phyloP scores from a whole-genome alignment of 2,329 filamentous ascomycete genomes.

The Microcera coccophila region DNA sequence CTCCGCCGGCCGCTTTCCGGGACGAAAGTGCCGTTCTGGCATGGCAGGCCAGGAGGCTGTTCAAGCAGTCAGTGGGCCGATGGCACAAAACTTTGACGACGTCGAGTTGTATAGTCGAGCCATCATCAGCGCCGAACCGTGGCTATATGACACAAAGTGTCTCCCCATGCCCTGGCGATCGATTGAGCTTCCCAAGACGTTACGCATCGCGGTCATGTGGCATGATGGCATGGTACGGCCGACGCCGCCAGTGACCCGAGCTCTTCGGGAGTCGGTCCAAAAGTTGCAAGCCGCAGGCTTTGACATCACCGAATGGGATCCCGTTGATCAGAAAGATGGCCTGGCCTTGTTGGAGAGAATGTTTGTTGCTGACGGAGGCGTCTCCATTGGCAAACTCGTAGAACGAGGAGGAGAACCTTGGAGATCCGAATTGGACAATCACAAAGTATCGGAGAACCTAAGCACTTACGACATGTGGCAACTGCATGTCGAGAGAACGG shows the following conservation, averaged over 20 bases:
- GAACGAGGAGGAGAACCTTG: slow-evolving; percentile 42
- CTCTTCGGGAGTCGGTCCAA: slow-evolving; percentile 44
- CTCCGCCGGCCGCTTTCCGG: slow-evolving; percentile 58
- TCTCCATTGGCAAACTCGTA: slow-evolving; percentile 37
- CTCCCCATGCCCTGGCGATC: slow-evolving; percentile 55
- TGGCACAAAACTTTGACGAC: slow-evolving; percentile 54
- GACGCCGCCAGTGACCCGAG: slow-evolving; percentile 61
- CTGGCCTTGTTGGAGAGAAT: slow-evolving; percentile 38
- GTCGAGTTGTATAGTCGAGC: slow-evolving; percentile 51
- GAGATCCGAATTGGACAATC: slow-evolving; percentile 36
- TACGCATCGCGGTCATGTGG: slow-evolving; percentile 60
- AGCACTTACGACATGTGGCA: slow-evolving; percentile 46
- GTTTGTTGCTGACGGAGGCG: slow-evolving; percentile 48
- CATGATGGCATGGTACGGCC: slow-evolving; percentile 62
- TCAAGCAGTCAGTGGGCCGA: slow-evolving; percentile 59
- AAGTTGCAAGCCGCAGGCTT: slow-evolving; percentile 45
- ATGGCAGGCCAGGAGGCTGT: slow-evolving; percentile 64
- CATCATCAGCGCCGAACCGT: slow-evolving; percentile 51
- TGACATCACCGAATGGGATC: slow-evolving; percentile 50
- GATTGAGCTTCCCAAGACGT: slow-evolving; percentile 31
- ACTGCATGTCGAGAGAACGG: slow-evolving; percentile 43
- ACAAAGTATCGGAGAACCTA: slow-evolving; percentile 34
- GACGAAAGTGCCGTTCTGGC: slow-evolving; percentile 49
- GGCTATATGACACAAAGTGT: slow-evolving; percentile 55
- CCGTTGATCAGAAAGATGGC: slow-evolving; percentile 40